Evolutionary conservation across 2,329 filamentous ascomycete genomes (phyloP).

Genomic region (Neofusicoccum kwambonambiense): DNA sequence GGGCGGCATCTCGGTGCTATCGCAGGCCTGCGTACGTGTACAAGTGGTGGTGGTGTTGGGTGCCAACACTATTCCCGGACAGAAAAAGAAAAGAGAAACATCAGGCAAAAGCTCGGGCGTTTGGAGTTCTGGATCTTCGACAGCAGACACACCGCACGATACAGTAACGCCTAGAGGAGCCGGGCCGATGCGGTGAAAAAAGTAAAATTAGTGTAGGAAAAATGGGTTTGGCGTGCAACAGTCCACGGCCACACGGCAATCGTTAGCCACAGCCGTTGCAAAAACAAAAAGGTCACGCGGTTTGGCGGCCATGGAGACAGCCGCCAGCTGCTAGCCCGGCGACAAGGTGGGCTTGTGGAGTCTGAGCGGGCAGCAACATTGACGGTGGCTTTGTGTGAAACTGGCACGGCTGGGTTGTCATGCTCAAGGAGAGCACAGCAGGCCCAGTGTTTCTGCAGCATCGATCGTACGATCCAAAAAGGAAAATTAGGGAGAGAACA

Average conservation of each 20-base stretch:
- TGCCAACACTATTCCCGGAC: not conserved
- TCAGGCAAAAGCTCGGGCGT: not conserved
- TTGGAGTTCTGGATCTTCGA: not conserved
- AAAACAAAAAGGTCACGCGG: conserved; percentile 2
- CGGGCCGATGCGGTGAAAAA: conserved; percentile 5
- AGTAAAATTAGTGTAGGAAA: not conserved
- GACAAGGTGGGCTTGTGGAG: not conserved
- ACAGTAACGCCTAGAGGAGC: not conserved
- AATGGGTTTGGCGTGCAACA: not conserved
- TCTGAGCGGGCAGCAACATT: not conserved
- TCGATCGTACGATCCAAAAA: conserved; percentile 8
- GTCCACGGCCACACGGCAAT: not conserved
- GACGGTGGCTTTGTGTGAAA: conserved; percentile 2
- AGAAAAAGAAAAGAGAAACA: not conserved
- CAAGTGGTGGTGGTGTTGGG: not conserved
- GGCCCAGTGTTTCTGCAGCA: conserved; percentile 7
- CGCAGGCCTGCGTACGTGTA: not conserved
- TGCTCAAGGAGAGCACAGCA: not conserved
- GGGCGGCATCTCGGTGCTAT: not conserved
- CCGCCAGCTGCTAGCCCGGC: not conserved
- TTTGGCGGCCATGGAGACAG: not conserved
- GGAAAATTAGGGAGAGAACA: not conserved
- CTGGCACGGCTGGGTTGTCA: not conserved
- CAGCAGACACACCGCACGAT: not conserved
- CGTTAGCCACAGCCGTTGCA: not conserved